Base-by-base conservation (phyloP, 805 yeast species). In the Brettanomyces nanus region DNA sequence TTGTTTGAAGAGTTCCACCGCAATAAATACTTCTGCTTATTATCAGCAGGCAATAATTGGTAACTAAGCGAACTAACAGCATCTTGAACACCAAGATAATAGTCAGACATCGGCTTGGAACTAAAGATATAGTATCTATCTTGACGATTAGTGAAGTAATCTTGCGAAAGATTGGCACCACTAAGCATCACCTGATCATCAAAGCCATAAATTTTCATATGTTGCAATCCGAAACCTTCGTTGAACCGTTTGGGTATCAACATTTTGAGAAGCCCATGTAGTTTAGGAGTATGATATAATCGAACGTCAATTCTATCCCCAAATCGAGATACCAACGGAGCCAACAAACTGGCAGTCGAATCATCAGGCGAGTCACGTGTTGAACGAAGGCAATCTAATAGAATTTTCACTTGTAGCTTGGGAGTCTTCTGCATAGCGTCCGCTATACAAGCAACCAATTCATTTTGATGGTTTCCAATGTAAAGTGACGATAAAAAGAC, bases 191-290 rank as follows among this genome's bases (percentile, higher is more conserved):
- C 76, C 53, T 89, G 95, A 51, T 86, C 77, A 57, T 92, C 98
- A 51, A 89, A 78, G 2, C 98, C 98, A 57, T 92, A 92, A 21
- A 92, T 71, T 57, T 92, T 92, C 97, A 92, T 92, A 55, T 92
- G 98, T 58, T 92, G 98, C 36, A 92, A 69, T 0, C 98, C 98
- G 62, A 71, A 74, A 3, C 94, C 89, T 62, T 92, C 98, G 58
- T 89, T 87, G 45, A 90, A 68, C 45, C 98, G 70, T 42, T 73
- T 80, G 0, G 98, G 98, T 3, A 86, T 68, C 31, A 83, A 33
- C 6, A 61, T 47, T 52, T 79, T 77, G 40, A 74, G 71, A 42
- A 85, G 52, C 0, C 95, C 95, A 28, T 71, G 63, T 47, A 85
- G 68, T 45, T 80, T 80, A 0, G 98, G 98, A 0, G 98, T 90